phyloP scores from a whole-genome alignment of 352 stramenopile genomes.

The Phytophthora hybrid region DNA sequence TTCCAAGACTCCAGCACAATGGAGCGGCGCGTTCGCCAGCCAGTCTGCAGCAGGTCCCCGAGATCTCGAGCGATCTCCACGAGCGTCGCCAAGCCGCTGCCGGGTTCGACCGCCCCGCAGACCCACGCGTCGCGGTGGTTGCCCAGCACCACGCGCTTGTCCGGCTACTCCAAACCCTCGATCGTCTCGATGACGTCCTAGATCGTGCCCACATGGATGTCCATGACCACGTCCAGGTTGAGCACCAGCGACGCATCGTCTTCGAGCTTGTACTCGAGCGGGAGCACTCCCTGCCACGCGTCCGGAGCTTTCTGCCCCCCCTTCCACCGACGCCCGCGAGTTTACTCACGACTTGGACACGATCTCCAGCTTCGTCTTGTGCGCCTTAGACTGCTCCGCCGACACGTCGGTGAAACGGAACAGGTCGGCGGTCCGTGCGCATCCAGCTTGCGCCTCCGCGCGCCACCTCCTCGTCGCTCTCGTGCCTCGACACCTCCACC shows the following conservation, averaged over 20 bases:
- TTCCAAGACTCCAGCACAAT: conserved; percentile 80
- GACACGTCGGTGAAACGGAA: too few relatives aligned
- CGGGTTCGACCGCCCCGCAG: conserved; percentile 74
- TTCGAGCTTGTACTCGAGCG: conserved; percentile 76
- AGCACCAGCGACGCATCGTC: conserved; percentile 55
- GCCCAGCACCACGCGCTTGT: conserved; percentile 64
- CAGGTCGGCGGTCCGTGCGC: too few relatives aligned
- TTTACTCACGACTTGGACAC: too few relatives aligned
- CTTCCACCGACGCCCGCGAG: too few relatives aligned
- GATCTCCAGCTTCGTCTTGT: too few relatives aligned
- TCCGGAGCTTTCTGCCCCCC: conserved; percentile 57
- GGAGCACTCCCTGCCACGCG: conserved; percentile 62
- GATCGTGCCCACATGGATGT: conserved; percentile 79
- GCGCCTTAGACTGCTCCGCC: too few relatives aligned
- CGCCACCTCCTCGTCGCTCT: too few relatives aligned
- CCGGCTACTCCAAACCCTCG: conserved; percentile 49
- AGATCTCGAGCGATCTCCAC: conserved; percentile 70
- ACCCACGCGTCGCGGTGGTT: conserved; percentile 87
- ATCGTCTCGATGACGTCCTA: conserved; percentile 63
- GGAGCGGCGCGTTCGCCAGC: conserved; percentile 65
- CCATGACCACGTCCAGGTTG: conserved; percentile 67
- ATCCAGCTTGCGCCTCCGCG: too few relatives aligned
- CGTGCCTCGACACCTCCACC: too few relatives aligned
- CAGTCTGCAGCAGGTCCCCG: conserved; percentile 47
- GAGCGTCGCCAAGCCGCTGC: conserved; percentile 60